Conservation (phyloP, 2,329 filamentous ascomycete genomes). For the Cytospora paraplurivora region DNA sequence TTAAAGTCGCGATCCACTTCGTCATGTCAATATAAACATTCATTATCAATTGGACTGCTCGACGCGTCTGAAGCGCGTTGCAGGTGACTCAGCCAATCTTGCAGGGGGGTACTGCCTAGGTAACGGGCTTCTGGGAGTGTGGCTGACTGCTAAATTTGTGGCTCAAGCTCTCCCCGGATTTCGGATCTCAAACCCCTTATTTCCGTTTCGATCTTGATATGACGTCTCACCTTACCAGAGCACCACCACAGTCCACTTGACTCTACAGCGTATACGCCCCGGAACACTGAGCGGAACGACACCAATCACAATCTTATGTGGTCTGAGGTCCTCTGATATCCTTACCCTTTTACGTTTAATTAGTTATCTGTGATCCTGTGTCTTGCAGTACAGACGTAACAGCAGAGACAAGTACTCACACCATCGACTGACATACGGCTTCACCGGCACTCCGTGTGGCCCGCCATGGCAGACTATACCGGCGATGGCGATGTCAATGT, state of each 20-base stretch:
- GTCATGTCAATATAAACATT: no score
- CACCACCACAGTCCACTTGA: slow-evolving; percentile 2
- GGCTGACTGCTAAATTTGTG: slow-evolving; percentile 15
- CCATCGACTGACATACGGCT: neutral
- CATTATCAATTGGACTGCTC: neutral
- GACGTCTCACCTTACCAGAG: slow-evolving; percentile 16
- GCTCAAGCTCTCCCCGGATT: slow-evolving; percentile 24
- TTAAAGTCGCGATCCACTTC: neutral
- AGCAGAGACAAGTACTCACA: neutral
- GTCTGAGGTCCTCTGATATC: neutral
- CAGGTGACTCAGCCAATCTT: neutral
- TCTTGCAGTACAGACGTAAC: neutral
- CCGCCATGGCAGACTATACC: slow-evolving; percentile 6
- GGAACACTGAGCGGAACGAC: neutral
- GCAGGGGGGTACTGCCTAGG: no score
- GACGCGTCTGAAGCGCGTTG: slow-evolving; percentile 16
- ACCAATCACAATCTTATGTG: neutral
- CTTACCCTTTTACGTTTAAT: neutral
- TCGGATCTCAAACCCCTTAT: neutral
- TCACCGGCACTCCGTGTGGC: neutral
- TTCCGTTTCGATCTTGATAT: slow-evolving; percentile 9
- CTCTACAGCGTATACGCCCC: neutral
- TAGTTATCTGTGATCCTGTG: neutral
- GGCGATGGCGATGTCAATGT: neutral
- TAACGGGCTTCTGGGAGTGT: neutral